Percentiles rank a stretch among this genome's conserved stretches.
These are phyloP conservation scores for Tetracentron sinense DNA, from an alignment of 164 flowering plant species.

Conservation along the genomic window DNA sequence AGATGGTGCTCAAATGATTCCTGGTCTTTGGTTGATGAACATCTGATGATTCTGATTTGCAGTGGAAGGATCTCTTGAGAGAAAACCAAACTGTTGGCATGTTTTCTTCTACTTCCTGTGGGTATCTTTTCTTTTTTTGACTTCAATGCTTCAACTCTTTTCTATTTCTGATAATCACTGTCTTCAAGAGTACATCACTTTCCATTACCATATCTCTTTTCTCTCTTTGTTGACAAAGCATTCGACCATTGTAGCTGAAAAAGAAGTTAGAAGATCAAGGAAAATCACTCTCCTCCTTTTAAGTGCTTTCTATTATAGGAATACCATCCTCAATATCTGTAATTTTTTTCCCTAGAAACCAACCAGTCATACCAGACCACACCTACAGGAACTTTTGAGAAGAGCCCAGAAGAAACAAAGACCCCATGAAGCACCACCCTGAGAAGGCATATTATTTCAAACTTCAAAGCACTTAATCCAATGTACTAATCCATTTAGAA, in stretches of 20 bases:
- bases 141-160: conserved; percentile 12
- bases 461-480: background rate
- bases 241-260: conserved; percentile 11
- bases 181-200: conserved; percentile 13
- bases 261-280: background rate
- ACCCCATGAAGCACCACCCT: background rate
- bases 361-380: background rate
- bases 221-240: background rate
- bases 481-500: background rate
- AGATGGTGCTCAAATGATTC: conserved; percentile 54
- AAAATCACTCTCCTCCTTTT: background rate
- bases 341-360: background rate
- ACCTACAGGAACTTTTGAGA: background rate
- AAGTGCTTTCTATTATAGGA: background rate
- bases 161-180: conserved; percentile 1
- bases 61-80: conserved; percentile 72
- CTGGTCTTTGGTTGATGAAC: conserved; percentile 76
- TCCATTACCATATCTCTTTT: conserved; percentile 11
- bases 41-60: conserved; percentile 81
- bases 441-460: background rate
- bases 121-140: conserved; percentile 1
- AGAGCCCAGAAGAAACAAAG: conserved; percentile 7
- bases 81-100: conserved; percentile 95
- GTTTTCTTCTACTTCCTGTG: conserved; percentile 15
- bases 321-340: conserved; percentile 1